These are phyloP conservation scores for Cytospora schulzeri DNA, from an alignment of 2,329 filamentous ascomycete genomes.

Conservation along the genomic window DNA sequence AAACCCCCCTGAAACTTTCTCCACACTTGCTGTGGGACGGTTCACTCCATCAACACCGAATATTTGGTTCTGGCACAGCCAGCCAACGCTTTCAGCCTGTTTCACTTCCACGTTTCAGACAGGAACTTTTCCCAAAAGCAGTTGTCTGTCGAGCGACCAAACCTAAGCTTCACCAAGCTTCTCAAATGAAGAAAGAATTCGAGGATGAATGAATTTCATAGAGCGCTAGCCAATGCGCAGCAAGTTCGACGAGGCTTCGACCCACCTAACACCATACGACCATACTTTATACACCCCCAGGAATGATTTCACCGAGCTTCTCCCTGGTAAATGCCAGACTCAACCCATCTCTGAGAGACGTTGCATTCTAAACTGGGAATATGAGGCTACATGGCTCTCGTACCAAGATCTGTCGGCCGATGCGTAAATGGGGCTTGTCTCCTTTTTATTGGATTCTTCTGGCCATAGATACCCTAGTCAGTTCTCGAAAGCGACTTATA, in stretches of 20 bases:
- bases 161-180: not conserved
- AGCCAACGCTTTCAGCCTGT: slow-evolving; percentile 13
- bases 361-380: not conserved
- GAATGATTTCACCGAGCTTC: too few relatives aligned
- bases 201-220: not conserved
- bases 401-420: slow-evolving; percentile 11
- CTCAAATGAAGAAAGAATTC: too few relatives aligned
- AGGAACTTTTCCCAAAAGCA: not conserved
- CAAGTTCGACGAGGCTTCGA: not conserved
- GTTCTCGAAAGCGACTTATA: not conserved
- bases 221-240: not conserved
- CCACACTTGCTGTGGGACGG: not conserved
- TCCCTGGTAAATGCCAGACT: not conserved
- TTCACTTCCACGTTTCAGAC: slow-evolving; percentile 12
- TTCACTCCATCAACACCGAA: slow-evolving; percentile 10
- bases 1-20: slow-evolving; percentile 2
- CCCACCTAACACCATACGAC: not conserved
- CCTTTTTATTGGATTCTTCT: not conserved
- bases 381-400: slow-evolving; percentile 9
- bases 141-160: not conserved
- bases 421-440: slow-evolving; percentile 7
- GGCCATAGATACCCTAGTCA: not conserved
- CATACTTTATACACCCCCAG: not conserved
- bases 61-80: not conserved
- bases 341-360: not conserved